Base-by-base conservation (phyloP, 2,329 filamentous ascomycete species). In the Arthrobotrys musiformis region DNA sequence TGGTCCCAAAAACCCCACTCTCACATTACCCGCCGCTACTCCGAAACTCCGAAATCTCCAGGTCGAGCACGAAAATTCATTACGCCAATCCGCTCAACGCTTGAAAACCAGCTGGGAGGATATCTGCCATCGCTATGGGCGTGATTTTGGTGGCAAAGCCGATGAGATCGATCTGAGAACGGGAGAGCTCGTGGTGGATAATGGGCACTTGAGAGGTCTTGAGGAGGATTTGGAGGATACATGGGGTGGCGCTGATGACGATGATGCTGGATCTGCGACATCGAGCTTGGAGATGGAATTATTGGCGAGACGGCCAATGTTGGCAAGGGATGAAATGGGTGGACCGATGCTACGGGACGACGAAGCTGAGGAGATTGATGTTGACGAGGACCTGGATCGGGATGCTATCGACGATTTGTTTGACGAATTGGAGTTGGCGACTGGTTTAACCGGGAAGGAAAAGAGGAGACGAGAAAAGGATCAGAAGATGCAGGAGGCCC, bases 101-200 rank as follows among this genome's bases (percentile, higher is more conserved):
- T 87, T 97, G 44, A 94, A 95, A 82, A 90, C 89, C n/a, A 90
- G 90, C 4, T 95, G 97, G 82, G 93, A 97, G 82, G 86, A 89
- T 69, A 97, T 98, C 68, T 97, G 97, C 82, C 89, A 91, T 77
- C 97, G 97, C 83, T 97, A 97, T 82, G 90, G 88, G 64, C 90
- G 87, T 79, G 92, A 97, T 82, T 97, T 97, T 81, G 89, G 90
- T 1, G 91, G 90, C 3, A 87, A 94, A 61, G 93, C 91, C 66
- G 94, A 98, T 83, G 93, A 97, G 84, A 93, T 98, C 81, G 93
- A 98, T 83, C 86, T 97, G 70, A 86, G 86, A 60, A 94, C 92
- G 0, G 93, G 93, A 66, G 86, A 92, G 73, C 90, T 98, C 54
- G 87, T 97, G n/a, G 90, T 97, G 69, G 88, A 98, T 83, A 95